A percentile compares a stretch with the other conserved stretches of the same genome.
phyloP scores from a whole-genome alignment of 2,329 filamentous ascomycete genomes.

The Bimuria novae-zelandiae region DNA sequence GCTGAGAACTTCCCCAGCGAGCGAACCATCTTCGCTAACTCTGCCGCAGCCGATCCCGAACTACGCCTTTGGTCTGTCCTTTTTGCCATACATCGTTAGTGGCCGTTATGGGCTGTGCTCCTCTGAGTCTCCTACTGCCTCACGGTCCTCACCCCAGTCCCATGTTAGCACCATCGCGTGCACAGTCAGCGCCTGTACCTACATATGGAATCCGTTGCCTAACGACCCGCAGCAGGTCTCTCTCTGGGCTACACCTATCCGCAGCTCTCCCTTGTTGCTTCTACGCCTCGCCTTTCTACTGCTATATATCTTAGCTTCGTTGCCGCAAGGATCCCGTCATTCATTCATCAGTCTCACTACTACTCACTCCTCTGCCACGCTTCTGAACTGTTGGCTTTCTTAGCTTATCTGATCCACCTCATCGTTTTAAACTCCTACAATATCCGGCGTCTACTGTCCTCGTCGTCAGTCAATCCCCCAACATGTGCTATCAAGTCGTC shows the following conservation, averaged over 20 bases:
- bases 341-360: slow-evolving; percentile 20
- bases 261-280: slow-evolving; percentile 21
- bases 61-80: slow-evolving; percentile 29
- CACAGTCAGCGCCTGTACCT: slow-evolving; percentile 44
- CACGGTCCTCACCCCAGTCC: slow-evolving; percentile 33
- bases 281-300: slow-evolving; percentile 16
- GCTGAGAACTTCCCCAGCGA: slow-evolving; percentile 40
- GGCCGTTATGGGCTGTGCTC: slow-evolving; percentile 44
- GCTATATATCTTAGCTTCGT: slow-evolving; percentile 42
- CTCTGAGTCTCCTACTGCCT: too few species aligned
- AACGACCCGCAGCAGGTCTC: slow-evolving; percentile 33
- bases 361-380: slow-evolving; percentile 17
- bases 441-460: neutral
- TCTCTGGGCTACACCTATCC: slow-evolving; percentile 33
- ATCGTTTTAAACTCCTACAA: slow-evolving; percentile 7
- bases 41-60: slow-evolving; percentile 32
- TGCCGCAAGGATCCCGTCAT: slow-evolving; percentile 20
- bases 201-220: slow-evolving; percentile 42
- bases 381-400: slow-evolving; percentile 14
- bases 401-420: slow-evolving; percentile 14
- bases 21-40: slow-evolving; percentile 28
- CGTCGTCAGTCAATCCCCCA: slow-evolving; percentile 9
- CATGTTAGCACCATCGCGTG: slow-evolving; percentile 28
- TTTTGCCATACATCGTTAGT: slow-evolving; percentile 30
- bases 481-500: slow-evolving; percentile 85